Evolutionary conservation across 306 rosid genomes (phyloP).

Genomic region (Rosa multiflora): DNA sequence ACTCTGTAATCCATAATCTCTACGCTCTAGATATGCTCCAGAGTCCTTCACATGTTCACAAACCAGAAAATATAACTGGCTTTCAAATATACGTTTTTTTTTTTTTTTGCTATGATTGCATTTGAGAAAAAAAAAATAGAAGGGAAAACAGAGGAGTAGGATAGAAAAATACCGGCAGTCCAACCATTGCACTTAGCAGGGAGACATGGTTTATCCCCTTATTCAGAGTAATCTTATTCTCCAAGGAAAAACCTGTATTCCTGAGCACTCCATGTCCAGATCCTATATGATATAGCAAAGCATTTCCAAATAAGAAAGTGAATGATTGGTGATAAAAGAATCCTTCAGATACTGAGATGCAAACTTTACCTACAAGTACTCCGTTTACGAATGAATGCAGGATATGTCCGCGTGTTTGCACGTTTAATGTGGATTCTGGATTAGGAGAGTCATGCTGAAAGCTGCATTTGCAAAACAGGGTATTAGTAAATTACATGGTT

Average conservation of each 20-base stretch:
- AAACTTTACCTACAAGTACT: slow-evolving; percentile 48
- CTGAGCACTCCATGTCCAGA: slow-evolving; percentile 63
- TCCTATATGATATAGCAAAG: slow-evolving; percentile 42
- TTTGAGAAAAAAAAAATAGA: not conserved
- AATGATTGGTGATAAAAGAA: not conserved
- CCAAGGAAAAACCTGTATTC: slow-evolving; percentile 36
- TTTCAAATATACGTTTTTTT: no score
- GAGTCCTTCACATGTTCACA: slow-evolving; percentile 46
- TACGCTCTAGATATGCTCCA: slow-evolving; percentile 74
- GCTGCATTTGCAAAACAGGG: slow-evolving; percentile 23
- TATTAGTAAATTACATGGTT: not conserved
- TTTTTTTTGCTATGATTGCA: no score
- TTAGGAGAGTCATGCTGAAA: slow-evolving; percentile 29
- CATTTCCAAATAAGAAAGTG: not conserved
- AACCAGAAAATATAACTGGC: not conserved
- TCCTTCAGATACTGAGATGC: not conserved
- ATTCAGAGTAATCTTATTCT: slow-evolving; percentile 37
- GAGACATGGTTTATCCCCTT: slow-evolving; percentile 66
- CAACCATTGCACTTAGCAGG: slow-evolving; percentile 78
- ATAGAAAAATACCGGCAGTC: slow-evolving; percentile 64
- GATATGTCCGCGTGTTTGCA: slow-evolving; percentile 58
- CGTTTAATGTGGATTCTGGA: slow-evolving; percentile 41
- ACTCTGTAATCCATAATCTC: slow-evolving; percentile 47
- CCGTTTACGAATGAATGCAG: slow-evolving; percentile 72
- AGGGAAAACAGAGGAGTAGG: slow-evolving; percentile 5